Evolutionary conservation across 108 stramenopile species (phyloP).

Genomic region (Conticribra weissflogii): DNA sequence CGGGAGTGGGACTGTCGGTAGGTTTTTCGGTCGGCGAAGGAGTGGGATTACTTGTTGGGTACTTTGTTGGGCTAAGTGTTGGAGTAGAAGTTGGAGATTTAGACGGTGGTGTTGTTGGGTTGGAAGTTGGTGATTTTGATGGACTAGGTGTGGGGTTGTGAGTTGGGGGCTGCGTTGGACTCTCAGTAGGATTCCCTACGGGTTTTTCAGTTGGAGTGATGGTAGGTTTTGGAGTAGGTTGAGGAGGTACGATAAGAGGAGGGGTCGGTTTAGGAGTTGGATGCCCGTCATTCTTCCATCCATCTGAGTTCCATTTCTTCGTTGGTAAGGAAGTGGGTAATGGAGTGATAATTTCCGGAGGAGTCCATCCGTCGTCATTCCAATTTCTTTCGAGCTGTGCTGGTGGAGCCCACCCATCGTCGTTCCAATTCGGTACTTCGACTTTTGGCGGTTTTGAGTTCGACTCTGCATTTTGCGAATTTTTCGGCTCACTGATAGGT

Average conservation of each 20-base stretch:
- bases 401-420: constrained; percentile 9
- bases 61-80: no score
- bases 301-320: constrained; percentile 17
- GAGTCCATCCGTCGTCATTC: constrained; percentile 13
- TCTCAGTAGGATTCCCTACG: not conserved
- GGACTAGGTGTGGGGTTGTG: constrained; percentile 5
- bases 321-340: constrained; percentile 8
- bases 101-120: no score
- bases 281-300: no score
- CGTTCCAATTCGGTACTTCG: not conserved
- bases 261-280: not conserved
- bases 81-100: no score
- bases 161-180: not conserved
- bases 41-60: no score
- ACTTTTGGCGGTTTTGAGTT: constrained; percentile 4
- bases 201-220: no score
- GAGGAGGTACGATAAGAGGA: not conserved
- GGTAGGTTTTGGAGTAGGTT: constrained; percentile 16
- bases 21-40: no score
- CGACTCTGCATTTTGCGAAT: not conserved
- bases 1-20: no score
- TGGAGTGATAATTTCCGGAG: not conserved
- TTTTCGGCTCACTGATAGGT: no score
- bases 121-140: no score
- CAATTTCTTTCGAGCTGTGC: constrained; percentile 3